phyloP scores from a whole-genome alignment of 352 stramenopile genomes.

The Phytopythium boreale region DNA sequence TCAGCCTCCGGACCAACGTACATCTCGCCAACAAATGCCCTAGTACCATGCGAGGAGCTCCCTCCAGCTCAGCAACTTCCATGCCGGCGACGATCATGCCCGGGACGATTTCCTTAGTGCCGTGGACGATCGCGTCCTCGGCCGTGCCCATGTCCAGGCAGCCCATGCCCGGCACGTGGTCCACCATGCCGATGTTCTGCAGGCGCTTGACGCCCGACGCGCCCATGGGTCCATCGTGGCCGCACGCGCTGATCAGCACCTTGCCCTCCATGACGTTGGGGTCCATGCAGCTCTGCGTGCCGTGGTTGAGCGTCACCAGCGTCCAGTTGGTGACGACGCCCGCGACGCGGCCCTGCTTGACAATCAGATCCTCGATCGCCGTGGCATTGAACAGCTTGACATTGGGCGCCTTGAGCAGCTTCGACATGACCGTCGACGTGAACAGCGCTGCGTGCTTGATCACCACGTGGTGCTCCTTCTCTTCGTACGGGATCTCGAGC shows the following conservation, averaged over 20 bases:
- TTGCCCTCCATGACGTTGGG: conserved; percentile 72
- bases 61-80: conserved; percentile 62
- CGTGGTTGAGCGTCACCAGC: conserved; percentile 61
- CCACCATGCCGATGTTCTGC: conserved; percentile 64
- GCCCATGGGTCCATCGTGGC: conserved; percentile 62
- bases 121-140: conserved; percentile 58
- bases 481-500: conserved; percentile 64
- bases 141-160: conserved; percentile 59
- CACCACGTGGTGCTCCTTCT: conserved; percentile 60
- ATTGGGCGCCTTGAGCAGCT: conserved; percentile 52
- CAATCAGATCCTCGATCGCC: conserved; percentile 65
- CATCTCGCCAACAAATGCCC: not conserved
- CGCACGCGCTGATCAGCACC: conserved; percentile 57
- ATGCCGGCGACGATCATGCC: conserved; percentile 64
- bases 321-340: conserved; percentile 73
- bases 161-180: conserved; percentile 53
- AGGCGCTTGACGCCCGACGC: conserved; percentile 63
- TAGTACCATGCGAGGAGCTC: conserved; percentile 49
- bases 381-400: conserved; percentile 75
- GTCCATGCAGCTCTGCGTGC: conserved; percentile 72
- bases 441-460: conserved; percentile 67
- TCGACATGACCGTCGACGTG: conserved; percentile 63
- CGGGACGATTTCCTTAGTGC: conserved; percentile 61
- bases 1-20: not conserved
- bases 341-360: conserved; percentile 57